Base-by-base conservation (phyloP, 805 yeast genomes). In the Candida ortonii region DNA sequence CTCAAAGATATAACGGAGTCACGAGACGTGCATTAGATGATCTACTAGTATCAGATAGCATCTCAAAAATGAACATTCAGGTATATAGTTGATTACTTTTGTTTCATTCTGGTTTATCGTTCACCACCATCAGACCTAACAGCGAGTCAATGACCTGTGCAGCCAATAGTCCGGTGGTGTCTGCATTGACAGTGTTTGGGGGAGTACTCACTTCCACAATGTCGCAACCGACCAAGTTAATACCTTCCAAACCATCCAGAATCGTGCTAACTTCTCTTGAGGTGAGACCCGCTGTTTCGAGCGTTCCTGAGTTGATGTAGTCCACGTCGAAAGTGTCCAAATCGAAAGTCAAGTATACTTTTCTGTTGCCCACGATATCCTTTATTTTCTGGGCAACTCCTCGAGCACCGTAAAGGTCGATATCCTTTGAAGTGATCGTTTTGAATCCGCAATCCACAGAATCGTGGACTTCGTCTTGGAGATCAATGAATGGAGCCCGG, bases 251-350 rank as follows among this genome's bases (percentile, higher is more conserved):
- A 1, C 73, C 76, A 35, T 84, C 78, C 29, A 83, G 24, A 7
- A 30, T 28, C 11, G 27, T 39, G 22, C 34, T 6, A n/a, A 39
- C 61, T 52, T 83, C 90, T 29, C 90, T 65, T 1, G 81, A 64
- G 10, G 78, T 69, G 67, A 81, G 73, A 3, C 93, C 93, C 11
- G 88, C 93, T 4, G 72, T 75, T 52, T 83, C 93, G 46, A 80
- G 73, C 4, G 93, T 83, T 7, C 93, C 93, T 0, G 90, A 82
- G 1, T 84, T 89, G 11, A 89, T 84, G 3, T 86, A 86, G 32
- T 67, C 62, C 0, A 88, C 88, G 51, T 83, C 93, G 40, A 83
- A 64, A 2, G 79, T 83, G 52, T 80, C 87, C 28, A 76, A 70
- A 53, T 71, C 76, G 21, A 70, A 65, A 0, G 71, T 57, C 5